Evolutionary conservation across 306 rosid species (phyloP), one percentile per base, ranked within the genome.

Genomic region (Begonia peltatifolia): DNA sequence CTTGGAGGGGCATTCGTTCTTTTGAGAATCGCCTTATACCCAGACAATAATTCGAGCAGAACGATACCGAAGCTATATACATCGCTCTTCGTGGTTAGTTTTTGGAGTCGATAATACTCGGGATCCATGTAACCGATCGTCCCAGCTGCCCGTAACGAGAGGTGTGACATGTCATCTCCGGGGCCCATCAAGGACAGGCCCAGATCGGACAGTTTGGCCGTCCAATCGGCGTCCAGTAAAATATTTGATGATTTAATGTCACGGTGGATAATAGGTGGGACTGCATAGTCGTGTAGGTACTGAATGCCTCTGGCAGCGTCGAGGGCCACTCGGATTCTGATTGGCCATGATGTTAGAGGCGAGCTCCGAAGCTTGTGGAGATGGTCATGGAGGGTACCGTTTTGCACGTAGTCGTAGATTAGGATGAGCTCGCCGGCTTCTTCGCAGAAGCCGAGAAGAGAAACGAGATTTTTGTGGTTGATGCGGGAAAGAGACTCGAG

Each of bases 91-190:
- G 84, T 52, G 0, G 95, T 90, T 14, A 90, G 22, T 12, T 67
- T 76, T 4, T 80, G 95, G 48, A 85, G 87, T 18, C 92, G 65
- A 1, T 83, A 90, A 59, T 90, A 90, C 53, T 85, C 97, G 0
- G 97, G 97, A 15, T 90, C 97, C 67, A 90, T 90, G 72, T 87
- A 87, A 1, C 95, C 95, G 3, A 87, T 77, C 0, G 95, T 83
- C 1, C 95, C 93, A 1, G 93, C 95, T 0, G 82, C 95, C 0
- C 63, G 65, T 9, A 80, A 65, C 0, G 89, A 80, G 22, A 80
- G 74, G 18, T 75, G 83, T 0, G 93, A 70, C 3, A 60, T 61
- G 4, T 61, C 82, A 0, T 78, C 87, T 41, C 55, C 78, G 0
- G 89, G 95, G 9, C 84, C 86, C 82, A 83, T 87, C 0, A 77